Evolutionary conservation across 352 stramenopile species (phyloP).

Genomic region (Phytophthora agathidicida): DNA sequence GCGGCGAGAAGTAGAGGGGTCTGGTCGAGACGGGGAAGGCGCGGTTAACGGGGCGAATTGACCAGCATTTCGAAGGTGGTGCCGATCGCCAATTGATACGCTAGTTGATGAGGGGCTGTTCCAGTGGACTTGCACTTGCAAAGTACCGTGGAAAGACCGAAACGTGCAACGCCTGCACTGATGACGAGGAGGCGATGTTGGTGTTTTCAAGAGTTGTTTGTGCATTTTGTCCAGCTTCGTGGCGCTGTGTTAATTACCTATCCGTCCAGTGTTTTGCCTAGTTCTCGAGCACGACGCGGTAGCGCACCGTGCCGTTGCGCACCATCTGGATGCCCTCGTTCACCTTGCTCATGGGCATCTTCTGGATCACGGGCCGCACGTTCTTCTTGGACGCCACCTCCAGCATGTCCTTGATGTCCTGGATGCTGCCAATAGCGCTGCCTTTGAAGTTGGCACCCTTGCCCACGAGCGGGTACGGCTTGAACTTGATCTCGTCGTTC

Average conservation of each 20-base stretch:
- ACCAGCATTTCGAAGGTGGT: no score
- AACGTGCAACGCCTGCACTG: no score
- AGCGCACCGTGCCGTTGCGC: slow-evolving; percentile 42
- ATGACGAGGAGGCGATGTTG: not conserved
- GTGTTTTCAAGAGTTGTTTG: slow-evolving; percentile 8
- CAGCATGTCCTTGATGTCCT: slow-evolving; percentile 87
- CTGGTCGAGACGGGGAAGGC: no score
- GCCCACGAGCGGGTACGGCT: slow-evolving; percentile 53
- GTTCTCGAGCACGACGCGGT: slow-evolving; percentile 59
- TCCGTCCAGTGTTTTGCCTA: not conserved
- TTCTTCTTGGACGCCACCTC: slow-evolving; percentile 81
- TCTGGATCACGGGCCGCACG: slow-evolving; percentile 68
- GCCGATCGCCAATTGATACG: no score
- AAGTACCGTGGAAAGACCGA: no score
- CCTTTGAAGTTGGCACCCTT: slow-evolving; percentile 53
- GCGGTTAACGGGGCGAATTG: no score
- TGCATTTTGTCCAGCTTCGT: slow-evolving; percentile 10
- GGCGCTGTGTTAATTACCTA: not conserved
- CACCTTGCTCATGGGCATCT: slow-evolving; percentile 52
- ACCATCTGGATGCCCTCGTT: slow-evolving; percentile 60
- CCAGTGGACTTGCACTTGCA: no score
- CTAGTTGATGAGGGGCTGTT: no score
- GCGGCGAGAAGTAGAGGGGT: no score
- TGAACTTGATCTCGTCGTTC: slow-evolving; percentile 64
- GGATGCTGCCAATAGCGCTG: slow-evolving; percentile 76